Conservation (phyloP, 352 stramenopile genomes). For the Globisporangium cylindrosporum region DNA sequence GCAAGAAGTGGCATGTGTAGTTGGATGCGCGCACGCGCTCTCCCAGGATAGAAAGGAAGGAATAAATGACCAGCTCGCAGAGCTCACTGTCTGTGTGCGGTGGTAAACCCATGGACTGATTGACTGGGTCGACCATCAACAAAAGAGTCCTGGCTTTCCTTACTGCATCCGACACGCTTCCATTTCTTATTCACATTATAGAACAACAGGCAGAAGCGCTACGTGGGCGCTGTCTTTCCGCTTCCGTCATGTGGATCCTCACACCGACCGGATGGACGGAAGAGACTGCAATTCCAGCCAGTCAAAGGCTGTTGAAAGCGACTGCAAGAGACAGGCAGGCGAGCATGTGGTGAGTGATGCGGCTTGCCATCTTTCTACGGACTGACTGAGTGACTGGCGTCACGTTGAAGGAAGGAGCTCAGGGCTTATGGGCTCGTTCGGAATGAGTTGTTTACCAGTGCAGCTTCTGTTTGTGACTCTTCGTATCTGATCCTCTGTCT, state of each 20-base stretch:
- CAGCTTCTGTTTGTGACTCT: not conserved
- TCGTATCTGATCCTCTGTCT: not conserved
- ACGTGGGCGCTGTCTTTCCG: not conserved
- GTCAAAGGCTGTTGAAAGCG: not conserved
- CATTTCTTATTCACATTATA: not conserved
- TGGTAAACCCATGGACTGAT: not conserved
- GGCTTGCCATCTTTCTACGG: not conserved
- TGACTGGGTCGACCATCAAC: not conserved
- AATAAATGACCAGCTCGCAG: not conserved
- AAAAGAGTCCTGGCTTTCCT: not conserved
- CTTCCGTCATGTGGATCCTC: not conserved
- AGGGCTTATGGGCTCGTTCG: not conserved
- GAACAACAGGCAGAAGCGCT: not conserved
- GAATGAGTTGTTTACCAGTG: not conserved
- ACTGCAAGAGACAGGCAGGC: not conserved
- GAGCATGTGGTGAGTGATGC: not conserved
- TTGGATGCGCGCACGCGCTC: not conserved
- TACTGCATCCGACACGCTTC: not conserved
- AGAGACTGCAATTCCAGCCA: not conserved
- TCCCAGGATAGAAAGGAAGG: not conserved
- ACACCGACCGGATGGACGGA: not conserved
- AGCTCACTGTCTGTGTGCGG: not conserved
- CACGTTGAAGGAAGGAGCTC: not conserved
- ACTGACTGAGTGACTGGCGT: not conserved
- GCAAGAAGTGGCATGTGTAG: not conserved